Evolutionary conservation across 352 stramenopile genomes (phyloP).

Genomic region (Hyaloperonospora arabidopsidis): DNA sequence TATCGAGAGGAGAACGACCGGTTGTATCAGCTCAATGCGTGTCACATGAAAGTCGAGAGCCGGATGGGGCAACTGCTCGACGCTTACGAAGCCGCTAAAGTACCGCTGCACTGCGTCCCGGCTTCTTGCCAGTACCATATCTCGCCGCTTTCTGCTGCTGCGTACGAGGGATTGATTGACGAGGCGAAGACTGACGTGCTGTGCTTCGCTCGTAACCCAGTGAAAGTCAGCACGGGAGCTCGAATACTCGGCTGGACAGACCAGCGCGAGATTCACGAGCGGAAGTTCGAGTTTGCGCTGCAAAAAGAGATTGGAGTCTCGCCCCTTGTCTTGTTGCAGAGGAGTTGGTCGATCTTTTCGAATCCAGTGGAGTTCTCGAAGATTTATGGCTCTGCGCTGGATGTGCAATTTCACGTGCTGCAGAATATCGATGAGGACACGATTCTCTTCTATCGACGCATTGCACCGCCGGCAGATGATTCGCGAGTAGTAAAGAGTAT

Average conservation of each 20-base stretch:
- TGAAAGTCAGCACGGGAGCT: slow-evolving; percentile 42
- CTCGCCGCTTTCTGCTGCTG: slow-evolving; percentile 20
- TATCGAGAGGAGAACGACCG: slow-evolving; percentile 48
- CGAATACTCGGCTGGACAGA: slow-evolving; percentile 60
- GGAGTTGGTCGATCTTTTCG: slow-evolving; percentile 56
- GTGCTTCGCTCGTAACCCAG: slow-evolving; percentile 30
- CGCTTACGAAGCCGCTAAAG: slow-evolving; percentile 26
- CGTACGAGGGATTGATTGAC: slow-evolving; percentile 43
- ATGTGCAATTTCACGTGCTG: slow-evolving; percentile 40
- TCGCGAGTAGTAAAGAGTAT: slow-evolving; percentile 43
- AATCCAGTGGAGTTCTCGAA: slow-evolving; percentile 35
- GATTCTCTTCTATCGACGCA: slow-evolving; percentile 49
- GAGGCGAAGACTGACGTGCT: slow-evolving; percentile 43
- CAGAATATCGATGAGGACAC: slow-evolving; percentile 48
- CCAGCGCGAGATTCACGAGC: slow-evolving; percentile 38
- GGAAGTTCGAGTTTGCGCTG: slow-evolving; percentile 51
- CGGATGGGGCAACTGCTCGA: slow-evolving; percentile 51
- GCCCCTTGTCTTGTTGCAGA: slow-evolving; percentile 35
- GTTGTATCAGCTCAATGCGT: slow-evolving; percentile 41
- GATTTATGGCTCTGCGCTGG: slow-evolving; percentile 40
- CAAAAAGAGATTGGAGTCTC: slow-evolving; percentile 46
- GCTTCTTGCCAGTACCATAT: slow-evolving; percentile 30
- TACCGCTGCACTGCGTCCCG: slow-evolving; percentile 9
- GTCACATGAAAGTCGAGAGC: slow-evolving; percentile 44
- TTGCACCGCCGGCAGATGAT: slow-evolving; percentile 28